Evolutionary conservation across 257 asterid species (phyloP).

Genomic region (Nicotiana benthamiana): DNA sequence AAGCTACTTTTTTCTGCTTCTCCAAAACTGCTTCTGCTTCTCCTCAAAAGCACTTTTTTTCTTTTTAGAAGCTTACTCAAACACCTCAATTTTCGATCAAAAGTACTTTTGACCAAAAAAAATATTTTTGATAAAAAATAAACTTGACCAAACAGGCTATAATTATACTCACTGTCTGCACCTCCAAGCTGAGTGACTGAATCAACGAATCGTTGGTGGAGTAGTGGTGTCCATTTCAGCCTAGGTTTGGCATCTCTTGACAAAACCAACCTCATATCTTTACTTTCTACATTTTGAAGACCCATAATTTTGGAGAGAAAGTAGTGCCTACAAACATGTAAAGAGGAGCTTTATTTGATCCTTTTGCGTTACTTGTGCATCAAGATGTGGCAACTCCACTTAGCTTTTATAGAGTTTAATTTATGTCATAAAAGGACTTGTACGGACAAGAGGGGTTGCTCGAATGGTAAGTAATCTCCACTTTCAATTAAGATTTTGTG

Average conservation of each 20-base stretch:
- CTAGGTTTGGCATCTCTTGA: conserved; percentile 82
- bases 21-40: too few relatives aligned
- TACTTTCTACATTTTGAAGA: conserved; percentile 28
- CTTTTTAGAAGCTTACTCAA: too few relatives aligned
- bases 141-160: too few relatives aligned
- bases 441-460: too few relatives aligned
- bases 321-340: conserved; percentile 4
- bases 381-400: conserved; percentile 27
- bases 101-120: too few relatives aligned
- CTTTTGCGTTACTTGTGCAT: conserved; percentile 14
- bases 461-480: too few relatives aligned
- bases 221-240: conserved; percentile 77
- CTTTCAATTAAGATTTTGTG: too few relatives aligned
- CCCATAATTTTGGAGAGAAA: conserved; percentile 29
- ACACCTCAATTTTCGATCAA: too few relatives aligned
- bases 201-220: conserved; percentile 64
- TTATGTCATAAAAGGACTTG: too few relatives aligned
- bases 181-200: conserved; percentile 73
- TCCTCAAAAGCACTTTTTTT: too few relatives aligned
- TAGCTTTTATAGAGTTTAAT: not conserved
- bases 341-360: conserved; percentile 2
- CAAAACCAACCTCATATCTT: conserved; percentile 46
- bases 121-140: too few relatives aligned
- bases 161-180: conserved; percentile 51
- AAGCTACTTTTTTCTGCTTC: too few relatives aligned